phyloP scores from a whole-genome alignment of 2,329 filamentous ascomycete genomes.

The Aciculosporium take region DNA sequence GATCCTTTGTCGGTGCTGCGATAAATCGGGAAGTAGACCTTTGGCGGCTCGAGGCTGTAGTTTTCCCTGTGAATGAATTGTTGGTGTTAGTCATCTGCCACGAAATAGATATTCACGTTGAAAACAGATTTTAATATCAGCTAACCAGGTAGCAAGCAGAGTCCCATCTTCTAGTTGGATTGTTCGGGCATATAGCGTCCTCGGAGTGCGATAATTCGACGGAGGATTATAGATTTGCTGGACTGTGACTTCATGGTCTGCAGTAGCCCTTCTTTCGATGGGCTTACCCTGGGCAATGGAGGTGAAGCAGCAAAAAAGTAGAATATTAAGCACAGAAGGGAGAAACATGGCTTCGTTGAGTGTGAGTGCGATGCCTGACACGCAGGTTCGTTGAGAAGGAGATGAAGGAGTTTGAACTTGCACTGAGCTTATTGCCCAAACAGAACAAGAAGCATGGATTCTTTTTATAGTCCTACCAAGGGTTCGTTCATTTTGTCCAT shows the following conservation, averaged over 20 bases:
- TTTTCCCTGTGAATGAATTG: not conserved
- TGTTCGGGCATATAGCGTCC: not conserved
- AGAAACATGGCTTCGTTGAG: not conserved
- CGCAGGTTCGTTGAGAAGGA: not conserved
- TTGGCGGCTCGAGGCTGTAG: not conserved
- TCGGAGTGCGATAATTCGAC: not conserved
- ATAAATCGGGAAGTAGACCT: not conserved
- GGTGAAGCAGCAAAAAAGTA: not conserved
- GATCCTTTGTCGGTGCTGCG: not conserved
- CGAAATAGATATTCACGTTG: too few relatives aligned
- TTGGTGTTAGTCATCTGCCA: not conserved
- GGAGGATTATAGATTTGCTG: not conserved
- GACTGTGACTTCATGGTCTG: not conserved
- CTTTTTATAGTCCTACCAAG: not conserved
- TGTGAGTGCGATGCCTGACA: not conserved
- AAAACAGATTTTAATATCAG: not conserved
- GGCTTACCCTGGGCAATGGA: not conserved
- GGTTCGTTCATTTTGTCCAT: not conserved
- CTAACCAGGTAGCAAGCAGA: conserved; percentile 1
- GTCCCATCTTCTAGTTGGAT: not conserved
- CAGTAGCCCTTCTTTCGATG: not conserved
- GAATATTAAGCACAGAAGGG: not conserved
- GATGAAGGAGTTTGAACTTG: not conserved
- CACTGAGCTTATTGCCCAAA: not conserved
- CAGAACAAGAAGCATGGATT: not conserved